Evolutionary conservation across 1,139 yeast genomes (phyloP), one percentile per base, ranked within the genome.

Genomic region (Fermentozyma sake): DNA sequence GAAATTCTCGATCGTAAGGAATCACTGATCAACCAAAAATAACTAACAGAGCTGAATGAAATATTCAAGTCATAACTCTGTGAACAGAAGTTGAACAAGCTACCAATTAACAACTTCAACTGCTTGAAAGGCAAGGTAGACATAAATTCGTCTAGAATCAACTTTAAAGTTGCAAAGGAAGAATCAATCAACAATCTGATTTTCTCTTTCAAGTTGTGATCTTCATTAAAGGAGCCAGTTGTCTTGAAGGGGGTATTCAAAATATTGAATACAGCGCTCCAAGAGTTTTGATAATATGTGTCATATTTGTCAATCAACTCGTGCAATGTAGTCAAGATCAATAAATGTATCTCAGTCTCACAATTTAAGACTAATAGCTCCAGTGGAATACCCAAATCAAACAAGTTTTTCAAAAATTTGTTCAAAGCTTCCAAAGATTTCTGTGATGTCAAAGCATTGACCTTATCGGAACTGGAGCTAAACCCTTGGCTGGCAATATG

Each of bases 1-100:
- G 15, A 22, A 18, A 55, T 47, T 29, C 55, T 48, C 8, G 55
- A 47, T 31, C 58, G 75, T 26, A 84, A 58, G 31, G 80, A 76
- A 48, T 89, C 97, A 41, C 95, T 82, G 6, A 89, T 74, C 18
- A 82, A 55, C 97, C 97, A 91, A 47, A 86, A 89, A 43, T 86
- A 84, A 44, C 96, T 84, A 6, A 87, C 83, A 0, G 96, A 79
- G 29, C 94, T 84, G 49, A 89, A 87, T 0, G 96, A 84, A 18
- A 86, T 83, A 48, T 91, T 91, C 41, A 89, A 56, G 41, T 87
- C 95, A 36, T 61, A 66, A 2, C 55, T 56, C 45, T 91, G 97
- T 8, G 67, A 56, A 24, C 86, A 79, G 52, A 86, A 91, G 37
- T 76, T 71, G 39, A 69, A 72, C 23, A 89, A 62, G 1, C 89